Percentiles rank a stretch among this genome's conserved stretches.
These are phyloP conservation scores for Carex pumila DNA, from an alignment of 176 grass and related monocot genomes.

Conservation along the genomic window DNA sequence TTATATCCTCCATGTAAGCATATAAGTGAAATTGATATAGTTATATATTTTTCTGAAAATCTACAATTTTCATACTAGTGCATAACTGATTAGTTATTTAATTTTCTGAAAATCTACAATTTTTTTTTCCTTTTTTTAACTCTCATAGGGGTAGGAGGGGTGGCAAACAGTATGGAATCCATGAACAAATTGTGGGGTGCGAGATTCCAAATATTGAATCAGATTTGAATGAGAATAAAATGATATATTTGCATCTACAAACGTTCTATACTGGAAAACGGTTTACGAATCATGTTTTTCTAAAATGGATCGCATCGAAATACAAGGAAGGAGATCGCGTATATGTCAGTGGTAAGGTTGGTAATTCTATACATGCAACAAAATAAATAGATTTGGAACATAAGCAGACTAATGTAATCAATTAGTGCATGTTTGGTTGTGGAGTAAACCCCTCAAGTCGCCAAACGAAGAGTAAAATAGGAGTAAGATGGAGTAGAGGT, in stretches of 20 bases:
- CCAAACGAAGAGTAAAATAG: too few relatives aligned
- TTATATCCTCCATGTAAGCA: slow-evolving; percentile 79
- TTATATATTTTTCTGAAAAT: background rate
- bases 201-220: slow-evolving; percentile 37
- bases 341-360: slow-evolving; percentile 93
- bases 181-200: slow-evolving; percentile 70
- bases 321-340: slow-evolving; percentile 77
- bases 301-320: slow-evolving; percentile 61
- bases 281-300: slow-evolving; percentile 51
- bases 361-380: slow-evolving; percentile 23
- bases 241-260: slow-evolving; percentile 78
- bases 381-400: background rate
- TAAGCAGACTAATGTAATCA: too few relatives aligned
- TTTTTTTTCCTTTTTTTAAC: background rate
- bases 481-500: too few relatives aligned
- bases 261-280: slow-evolving; percentile 58
- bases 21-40: background rate
- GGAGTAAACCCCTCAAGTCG: too few relatives aligned
- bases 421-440: too few relatives aligned
- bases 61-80: background rate
- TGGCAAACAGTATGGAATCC: slow-evolving; percentile 41
- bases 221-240: slow-evolving; percentile 54
- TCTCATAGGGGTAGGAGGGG: slow-evolving; percentile 49
- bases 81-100: background rate
- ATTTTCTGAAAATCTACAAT: background rate